These are phyloP conservation scores for Fusarium armeniacum DNA, from an alignment of 2,329 filamentous ascomycete genomes.

Conservation along the genomic window DNA sequence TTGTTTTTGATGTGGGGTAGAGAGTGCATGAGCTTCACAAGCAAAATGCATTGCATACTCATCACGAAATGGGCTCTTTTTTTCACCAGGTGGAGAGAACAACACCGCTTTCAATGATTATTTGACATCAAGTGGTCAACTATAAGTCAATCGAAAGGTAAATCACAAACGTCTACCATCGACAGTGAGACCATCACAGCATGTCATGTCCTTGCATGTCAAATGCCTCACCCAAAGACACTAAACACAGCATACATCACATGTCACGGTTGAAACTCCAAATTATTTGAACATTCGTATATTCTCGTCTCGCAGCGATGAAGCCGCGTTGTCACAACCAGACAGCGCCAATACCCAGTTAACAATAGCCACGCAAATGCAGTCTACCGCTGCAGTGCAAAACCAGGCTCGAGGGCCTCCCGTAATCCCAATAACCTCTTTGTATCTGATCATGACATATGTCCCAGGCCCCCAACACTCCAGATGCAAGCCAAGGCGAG, in stretches of 20 bases:
- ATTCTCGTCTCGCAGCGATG: constrained; percentile 56
- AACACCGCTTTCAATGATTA: too few relatives aligned
- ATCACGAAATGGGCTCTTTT: background rate
- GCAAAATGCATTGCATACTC: background rate
- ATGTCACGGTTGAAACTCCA: background rate
- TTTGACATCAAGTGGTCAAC: background rate
- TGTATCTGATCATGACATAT: constrained; percentile 54
- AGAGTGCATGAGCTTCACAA: background rate
- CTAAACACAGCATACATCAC: background rate
- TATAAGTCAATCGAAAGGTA: background rate
- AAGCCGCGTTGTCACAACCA: constrained; percentile 52
- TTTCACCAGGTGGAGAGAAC: background rate
- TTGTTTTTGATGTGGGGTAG: constrained; percentile 18
- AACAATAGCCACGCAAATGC: constrained; percentile 52
- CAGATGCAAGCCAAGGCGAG: constrained; percentile 52
- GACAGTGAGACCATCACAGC: background rate
- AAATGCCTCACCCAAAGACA: background rate
- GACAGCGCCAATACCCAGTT: constrained; percentile 54
- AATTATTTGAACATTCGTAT: constrained; percentile 54
- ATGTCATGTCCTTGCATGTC: background rate
- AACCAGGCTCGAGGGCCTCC: constrained; percentile 55
- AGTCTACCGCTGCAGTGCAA: constrained; percentile 53
- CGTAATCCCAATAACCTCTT: constrained; percentile 52
- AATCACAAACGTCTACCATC: background rate
- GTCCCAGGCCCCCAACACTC: constrained; percentile 49